Evolutionary conservation across 1,284 basidiomycete genomes (phyloP).

Genomic region (Ganoderma lingzhi): DNA sequence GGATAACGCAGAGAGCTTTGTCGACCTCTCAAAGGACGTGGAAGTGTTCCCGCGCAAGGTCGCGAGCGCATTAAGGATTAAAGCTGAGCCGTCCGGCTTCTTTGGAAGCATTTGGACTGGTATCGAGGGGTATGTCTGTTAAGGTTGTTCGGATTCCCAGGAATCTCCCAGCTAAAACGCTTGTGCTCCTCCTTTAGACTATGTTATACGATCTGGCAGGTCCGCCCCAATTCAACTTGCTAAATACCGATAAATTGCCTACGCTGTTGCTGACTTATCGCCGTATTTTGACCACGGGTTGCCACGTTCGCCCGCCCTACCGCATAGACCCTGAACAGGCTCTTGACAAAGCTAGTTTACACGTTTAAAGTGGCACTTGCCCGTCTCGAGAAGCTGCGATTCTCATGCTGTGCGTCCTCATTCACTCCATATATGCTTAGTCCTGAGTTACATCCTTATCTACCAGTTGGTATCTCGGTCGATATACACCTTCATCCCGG

Average conservation of each 20-base stretch:
- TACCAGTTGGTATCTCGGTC: conserved; percentile 28
- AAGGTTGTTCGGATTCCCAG: background rate
- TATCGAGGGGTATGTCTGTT: conserved; percentile 37
- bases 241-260: background rate
- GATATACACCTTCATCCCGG: conserved; percentile 26
- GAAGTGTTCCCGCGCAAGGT: conserved; percentile 43
- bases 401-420: conserved; percentile 34
- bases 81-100: conserved; percentile 39
- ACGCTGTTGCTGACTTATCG: background rate
- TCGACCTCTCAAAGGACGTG: conserved; percentile 39
- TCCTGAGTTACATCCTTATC: background rate
- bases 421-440: background rate
- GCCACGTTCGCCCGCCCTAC: background rate
- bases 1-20: conserved; percentile 35
- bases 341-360: conserved; percentile 36
- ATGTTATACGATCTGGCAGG: conserved; percentile 42
- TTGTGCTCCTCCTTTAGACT: conserved; percentile 26
- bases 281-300: background rate
- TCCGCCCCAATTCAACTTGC: conserved; percentile 16
- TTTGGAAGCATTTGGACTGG: conserved; percentile 38
- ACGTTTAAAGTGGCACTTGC: conserved; percentile 38
- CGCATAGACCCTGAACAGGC: conserved; percentile 23
- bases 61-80: conserved; percentile 35
- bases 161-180: background rate
- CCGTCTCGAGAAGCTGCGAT: conserved; percentile 39